phyloP scores from a whole-genome alignment of 192 early-diverging fungal genomes.

The Gigaspora rosea region DNA sequence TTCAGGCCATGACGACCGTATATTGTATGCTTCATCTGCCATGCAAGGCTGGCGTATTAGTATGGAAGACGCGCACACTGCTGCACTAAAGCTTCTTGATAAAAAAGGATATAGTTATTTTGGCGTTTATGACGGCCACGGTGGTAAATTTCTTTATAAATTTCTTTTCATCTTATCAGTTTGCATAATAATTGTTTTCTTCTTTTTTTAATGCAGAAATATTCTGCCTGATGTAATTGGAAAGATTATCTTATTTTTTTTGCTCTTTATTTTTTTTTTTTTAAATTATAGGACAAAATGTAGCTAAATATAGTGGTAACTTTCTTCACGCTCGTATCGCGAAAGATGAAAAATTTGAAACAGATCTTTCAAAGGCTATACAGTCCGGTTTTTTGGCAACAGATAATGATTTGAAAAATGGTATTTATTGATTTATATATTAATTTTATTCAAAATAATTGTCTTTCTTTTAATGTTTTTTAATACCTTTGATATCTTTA shows the following conservation, averaged over 20 bases:
- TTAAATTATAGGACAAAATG: slow-evolving; percentile 56
- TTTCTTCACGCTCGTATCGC: slow-evolving; percentile 75
- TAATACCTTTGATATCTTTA: slow-evolving; percentile 4
- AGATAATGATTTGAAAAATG: slow-evolving; percentile 76
- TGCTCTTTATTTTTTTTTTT: background rate
- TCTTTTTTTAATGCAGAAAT: background rate
- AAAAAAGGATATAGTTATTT: slow-evolving; percentile 79
- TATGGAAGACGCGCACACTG: slow-evolving; percentile 99
- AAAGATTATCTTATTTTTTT: background rate
- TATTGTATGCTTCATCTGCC: slow-evolving; percentile 81
- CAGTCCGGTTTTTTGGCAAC: slow-evolving; percentile 80
- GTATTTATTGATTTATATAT: slow-evolving; percentile 42
- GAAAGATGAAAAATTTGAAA: slow-evolving; percentile 61
- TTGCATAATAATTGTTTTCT: background rate
- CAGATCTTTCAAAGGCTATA: slow-evolving; percentile 75
- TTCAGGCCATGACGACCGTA: slow-evolving; percentile 68
- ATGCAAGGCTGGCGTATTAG: slow-evolving; percentile 99
- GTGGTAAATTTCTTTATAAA: slow-evolving; percentile 54
- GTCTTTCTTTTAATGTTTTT: background rate
- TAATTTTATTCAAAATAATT: background rate
- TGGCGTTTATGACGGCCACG: slow-evolving; percentile 98
- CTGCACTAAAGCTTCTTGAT: slow-evolving; percentile 69
- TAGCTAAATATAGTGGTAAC: slow-evolving; percentile 84
- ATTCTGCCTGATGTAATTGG: no score
- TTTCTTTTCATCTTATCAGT: background rate